Percentiles rank a stretch among this genome's conserved stretches.
These are phyloP conservation scores for Aspergillus neotritici DNA, from an alignment of 2,329 filamentous ascomycete species.

Conservation along the genomic window DNA sequence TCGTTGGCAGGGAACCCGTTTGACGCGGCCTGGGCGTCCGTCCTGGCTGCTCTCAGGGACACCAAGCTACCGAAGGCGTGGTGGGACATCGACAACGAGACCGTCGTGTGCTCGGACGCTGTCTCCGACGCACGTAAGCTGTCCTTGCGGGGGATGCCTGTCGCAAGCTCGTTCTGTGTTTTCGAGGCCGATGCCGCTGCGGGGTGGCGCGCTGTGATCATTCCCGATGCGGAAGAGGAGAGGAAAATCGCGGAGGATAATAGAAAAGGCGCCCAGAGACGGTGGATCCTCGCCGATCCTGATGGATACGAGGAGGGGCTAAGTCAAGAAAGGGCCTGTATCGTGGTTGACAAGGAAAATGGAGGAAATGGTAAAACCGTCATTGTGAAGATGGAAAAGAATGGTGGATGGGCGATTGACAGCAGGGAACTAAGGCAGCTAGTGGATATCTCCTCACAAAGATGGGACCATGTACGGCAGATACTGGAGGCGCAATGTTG, in stretches of 20 bases:
- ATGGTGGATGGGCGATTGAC: slow-evolving; percentile 67
- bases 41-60: slow-evolving; percentile 72
- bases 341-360: slow-evolving; percentile 62
- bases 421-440: slow-evolving; percentile 57
- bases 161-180: slow-evolving; percentile 72
- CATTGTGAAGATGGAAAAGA: slow-evolving; percentile 72
- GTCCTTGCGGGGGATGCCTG: slow-evolving; percentile 59
- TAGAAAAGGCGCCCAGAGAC: slow-evolving; percentile 29
- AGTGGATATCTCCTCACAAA: slow-evolving; percentile 54
- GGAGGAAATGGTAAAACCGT: slow-evolving; percentile 45
- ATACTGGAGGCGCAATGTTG: slow-evolving; percentile 34
- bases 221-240: slow-evolving; percentile 29
- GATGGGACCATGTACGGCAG: slow-evolving; percentile 58
- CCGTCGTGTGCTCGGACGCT: slow-evolving; percentile 66
- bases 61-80: slow-evolving; percentile 71
- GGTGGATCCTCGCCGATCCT: slow-evolving; percentile 79
- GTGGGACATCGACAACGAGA: slow-evolving; percentile 78
- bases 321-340: slow-evolving; percentile 74
- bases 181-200: slow-evolving; percentile 57
- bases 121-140: slow-evolving; percentile 53
- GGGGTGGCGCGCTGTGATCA: slow-evolving; percentile 34
- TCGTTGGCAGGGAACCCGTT: slow-evolving; percentile 89
- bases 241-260: slow-evolving; percentile 42
- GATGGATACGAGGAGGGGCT: slow-evolving; percentile 84
- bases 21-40: slow-evolving; percentile 81